A percentile compares a stretch with the other conserved stretches of the same genome.
Evolutionary conservation across 352 stramenopile genomes (phyloP).

Genomic region (Phytophthora multivora): DNA sequence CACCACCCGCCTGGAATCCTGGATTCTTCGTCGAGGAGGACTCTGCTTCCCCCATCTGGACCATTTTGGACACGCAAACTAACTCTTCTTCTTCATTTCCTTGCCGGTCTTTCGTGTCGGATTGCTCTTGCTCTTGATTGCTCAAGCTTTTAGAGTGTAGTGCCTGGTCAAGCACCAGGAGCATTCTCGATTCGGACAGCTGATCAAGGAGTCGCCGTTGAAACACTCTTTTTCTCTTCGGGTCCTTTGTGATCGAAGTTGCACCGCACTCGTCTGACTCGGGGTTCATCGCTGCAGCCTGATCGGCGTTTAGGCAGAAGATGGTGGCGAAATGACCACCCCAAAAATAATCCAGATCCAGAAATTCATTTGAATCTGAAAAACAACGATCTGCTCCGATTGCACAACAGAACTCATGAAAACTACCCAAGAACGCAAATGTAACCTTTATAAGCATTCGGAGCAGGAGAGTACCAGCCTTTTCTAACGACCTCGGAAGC

Average conservation of each 20-base stretch:
- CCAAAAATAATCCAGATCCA: conserved; percentile 17
- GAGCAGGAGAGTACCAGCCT: not conserved
- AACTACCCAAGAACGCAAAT: too few relatives aligned
- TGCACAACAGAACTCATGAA: too few relatives aligned
- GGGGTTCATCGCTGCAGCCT: conserved; percentile 35
- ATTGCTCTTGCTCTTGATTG: conserved; percentile 38
- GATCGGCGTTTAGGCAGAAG: not conserved
- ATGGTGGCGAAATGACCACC: too few relatives aligned
- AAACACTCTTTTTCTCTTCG: conserved; percentile 32
- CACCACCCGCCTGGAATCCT: conserved; percentile 36
- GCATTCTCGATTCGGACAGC: conserved; percentile 72
- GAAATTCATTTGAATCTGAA: too few relatives aligned
- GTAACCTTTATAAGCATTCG: not conserved
- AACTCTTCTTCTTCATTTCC: conserved; percentile 64
- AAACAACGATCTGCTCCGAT: not conserved
- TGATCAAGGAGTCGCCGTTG: conserved; percentile 64
- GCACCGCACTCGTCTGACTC: conserved; percentile 11
- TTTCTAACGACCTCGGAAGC: conserved; percentile 43
- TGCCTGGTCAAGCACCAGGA: conserved; percentile 63
- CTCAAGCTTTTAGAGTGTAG: conserved; percentile 24
- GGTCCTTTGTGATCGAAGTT: not conserved
- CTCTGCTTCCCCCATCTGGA: conserved; percentile 37
- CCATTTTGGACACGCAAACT: conserved; percentile 76
- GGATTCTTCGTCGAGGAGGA: conserved; percentile 5
- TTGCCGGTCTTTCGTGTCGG: conserved; percentile 22